These are phyloP conservation scores for Amaranthus tricolor DNA, from an alignment of 179 eudicot species.

Conservation along the genomic window DNA sequence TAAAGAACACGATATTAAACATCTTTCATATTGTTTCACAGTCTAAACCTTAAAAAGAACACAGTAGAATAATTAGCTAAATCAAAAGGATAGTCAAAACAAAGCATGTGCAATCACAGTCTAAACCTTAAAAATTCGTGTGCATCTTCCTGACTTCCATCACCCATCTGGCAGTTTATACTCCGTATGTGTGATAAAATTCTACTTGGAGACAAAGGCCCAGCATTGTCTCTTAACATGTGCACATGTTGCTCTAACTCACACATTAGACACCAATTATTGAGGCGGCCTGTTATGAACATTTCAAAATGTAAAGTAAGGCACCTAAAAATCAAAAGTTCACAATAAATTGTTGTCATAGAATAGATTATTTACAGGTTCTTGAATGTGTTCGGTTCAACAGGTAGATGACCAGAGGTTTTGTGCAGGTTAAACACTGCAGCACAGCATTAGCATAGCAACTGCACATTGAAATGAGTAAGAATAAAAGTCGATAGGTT, in stretches of 20 bases:
- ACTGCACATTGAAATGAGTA: constrained; percentile 48
- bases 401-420: constrained; percentile 74
- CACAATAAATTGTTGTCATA: constrained; percentile 3
- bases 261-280: constrained; percentile 92
- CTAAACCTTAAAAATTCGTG: constrained; percentile 90
- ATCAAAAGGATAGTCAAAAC: neutral
- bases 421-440: constrained; percentile 92
- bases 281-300: constrained; percentile 50
- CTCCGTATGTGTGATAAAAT: constrained; percentile 71
- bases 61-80: neutral
- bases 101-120: constrained; percentile 5
- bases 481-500: constrained; percentile 11
- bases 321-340: constrained; percentile 6
- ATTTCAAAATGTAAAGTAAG: constrained; percentile 16
- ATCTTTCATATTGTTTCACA: neutral
- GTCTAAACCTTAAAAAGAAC: no score
- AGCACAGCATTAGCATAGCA: constrained; percentile 97
- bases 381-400: constrained; percentile 80
- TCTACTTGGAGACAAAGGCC: constrained; percentile 75
- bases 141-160: constrained; percentile 98
- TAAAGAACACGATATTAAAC: constrained; percentile 6
- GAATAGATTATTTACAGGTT: constrained; percentile 45
- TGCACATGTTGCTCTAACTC: constrained; percentile 86
- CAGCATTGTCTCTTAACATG: constrained; percentile 69
- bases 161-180: constrained; percentile 75